A percentile compares a stretch with the other conserved stretches of the same genome.
phyloP scores from a whole-genome alignment of 2,329 filamentous ascomycete genomes.

The Hortaea sp. region DNA sequence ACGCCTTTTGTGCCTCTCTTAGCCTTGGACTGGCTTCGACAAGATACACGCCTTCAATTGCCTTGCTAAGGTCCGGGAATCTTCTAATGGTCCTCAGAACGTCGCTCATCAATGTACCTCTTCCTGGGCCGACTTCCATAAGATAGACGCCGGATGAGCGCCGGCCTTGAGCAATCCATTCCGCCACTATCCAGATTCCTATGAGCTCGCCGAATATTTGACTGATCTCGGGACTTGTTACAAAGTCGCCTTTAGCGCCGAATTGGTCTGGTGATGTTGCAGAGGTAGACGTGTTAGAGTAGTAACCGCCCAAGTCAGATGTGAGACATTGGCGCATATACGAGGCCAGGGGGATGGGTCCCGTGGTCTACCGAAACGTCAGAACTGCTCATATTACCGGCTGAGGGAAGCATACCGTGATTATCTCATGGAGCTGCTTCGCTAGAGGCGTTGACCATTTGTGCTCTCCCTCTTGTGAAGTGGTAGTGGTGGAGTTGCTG shows the following conservation, averaged over 20 bases:
- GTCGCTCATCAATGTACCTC: slow-evolving; percentile 95
- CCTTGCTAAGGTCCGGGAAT: slow-evolving; percentile 67
- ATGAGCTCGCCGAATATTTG: slow-evolving; percentile 93
- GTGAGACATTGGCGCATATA: slow-evolving; percentile 99
- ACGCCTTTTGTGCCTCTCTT: slow-evolving; percentile 63
- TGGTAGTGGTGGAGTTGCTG: slow-evolving; percentile 7
- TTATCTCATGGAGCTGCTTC: slow-evolving; percentile 75
- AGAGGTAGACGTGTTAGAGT: slow-evolving; percentile 52
- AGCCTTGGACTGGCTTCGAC: slow-evolving; percentile 85
- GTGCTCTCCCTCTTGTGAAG: slow-evolving; percentile 15
- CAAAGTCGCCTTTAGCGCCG: slow-evolving; percentile 86
- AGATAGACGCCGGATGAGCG: slow-evolving; percentile 68
- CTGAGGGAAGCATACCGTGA: slow-evolving; percentile 49
- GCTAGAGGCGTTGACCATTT: slow-evolving; percentile 89
- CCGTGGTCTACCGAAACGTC: slow-evolving; percentile 53
- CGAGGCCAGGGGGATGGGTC: slow-evolving; percentile 79
- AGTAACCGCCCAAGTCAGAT: slow-evolving; percentile 82
- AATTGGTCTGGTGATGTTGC: slow-evolving; percentile 67
- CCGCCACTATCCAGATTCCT: slow-evolving; percentile 87
- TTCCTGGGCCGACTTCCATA: slow-evolving; percentile 87
- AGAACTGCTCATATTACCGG: not conserved
- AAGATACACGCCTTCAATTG: slow-evolving; percentile 81
- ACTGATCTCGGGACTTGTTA: slow-evolving; percentile 94
- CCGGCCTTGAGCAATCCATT: slow-evolving; percentile 88
- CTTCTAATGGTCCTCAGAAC: slow-evolving; percentile 80